Conservation (phyloP, 225 moss, liverwort and hornwort genomes). For the Ulota crispa region DNA sequence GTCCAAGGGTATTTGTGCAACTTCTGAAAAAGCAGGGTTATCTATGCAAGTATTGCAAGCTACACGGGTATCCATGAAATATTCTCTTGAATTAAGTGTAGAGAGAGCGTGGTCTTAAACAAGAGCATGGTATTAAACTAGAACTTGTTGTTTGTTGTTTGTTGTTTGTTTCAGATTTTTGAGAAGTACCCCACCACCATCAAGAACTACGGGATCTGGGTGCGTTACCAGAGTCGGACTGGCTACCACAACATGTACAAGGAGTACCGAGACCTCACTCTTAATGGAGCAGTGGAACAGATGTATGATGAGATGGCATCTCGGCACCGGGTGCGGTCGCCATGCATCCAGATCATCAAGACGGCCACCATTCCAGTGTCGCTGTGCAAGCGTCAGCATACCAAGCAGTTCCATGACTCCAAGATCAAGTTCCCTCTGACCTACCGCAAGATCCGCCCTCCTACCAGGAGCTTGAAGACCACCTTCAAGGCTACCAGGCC, state of each 20-base stretch:
- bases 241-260: slow-evolving; percentile 98
- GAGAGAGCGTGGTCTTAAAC: background rate
- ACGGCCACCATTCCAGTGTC: slow-evolving; percentile 72
- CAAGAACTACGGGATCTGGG: slow-evolving; percentile 94
- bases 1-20: too few species aligned
- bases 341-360: slow-evolving; percentile 90
- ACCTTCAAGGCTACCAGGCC: slow-evolving; percentile 79
- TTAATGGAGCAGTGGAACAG: slow-evolving; percentile 89
- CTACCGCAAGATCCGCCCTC: slow-evolving; percentile 73
- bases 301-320: slow-evolving; percentile 91
- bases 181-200: slow-evolving; percentile 84
- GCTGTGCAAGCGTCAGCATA: slow-evolving; percentile 79
- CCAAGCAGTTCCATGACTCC: slow-evolving; percentile 77
- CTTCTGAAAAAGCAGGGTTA: too few species aligned
- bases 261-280: slow-evolving; percentile 79
- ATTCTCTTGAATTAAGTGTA: too few species aligned
- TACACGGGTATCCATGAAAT: too few species aligned
- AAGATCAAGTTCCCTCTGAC: slow-evolving; percentile 80
- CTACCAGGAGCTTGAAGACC: slow-evolving; percentile 67
- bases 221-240: slow-evolving; percentile 86
- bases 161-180: slow-evolving; percentile 48
- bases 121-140: background rate
- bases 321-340: slow-evolving; percentile 73
- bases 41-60: too few species aligned
- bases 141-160: background rate